Conservation (phyloP, 805 yeast species). For the Nakazawaea siamensis region DNA sequence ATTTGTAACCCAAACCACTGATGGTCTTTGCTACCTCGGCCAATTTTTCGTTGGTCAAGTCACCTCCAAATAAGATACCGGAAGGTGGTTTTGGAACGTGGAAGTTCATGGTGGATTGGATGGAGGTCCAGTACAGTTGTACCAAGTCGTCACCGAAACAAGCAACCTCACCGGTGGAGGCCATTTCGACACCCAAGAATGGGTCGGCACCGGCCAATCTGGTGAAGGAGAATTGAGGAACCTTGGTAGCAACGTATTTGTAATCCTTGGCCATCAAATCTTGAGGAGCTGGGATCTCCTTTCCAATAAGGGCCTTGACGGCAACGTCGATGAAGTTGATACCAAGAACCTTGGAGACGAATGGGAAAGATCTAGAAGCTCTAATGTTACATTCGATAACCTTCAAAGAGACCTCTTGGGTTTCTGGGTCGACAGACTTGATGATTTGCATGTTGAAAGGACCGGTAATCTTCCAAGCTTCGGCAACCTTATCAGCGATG, state of each 20-base stretch:
- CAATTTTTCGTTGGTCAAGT: constrained; percentile 59
- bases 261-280: constrained; percentile 74
- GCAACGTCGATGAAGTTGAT: constrained; percentile 92
- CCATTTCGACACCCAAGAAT: constrained; percentile 97
- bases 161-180: constrained; percentile 98
- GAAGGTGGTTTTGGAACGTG: constrained; percentile 84
- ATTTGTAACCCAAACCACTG: constrained; percentile 70
- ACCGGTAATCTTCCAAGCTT: constrained; percentile 93
- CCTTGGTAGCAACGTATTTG: constrained; percentile 90
- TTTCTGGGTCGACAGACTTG: constrained; percentile 57
- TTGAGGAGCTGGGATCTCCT: constrained; percentile 68
- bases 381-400: constrained; percentile 98
- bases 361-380: constrained; percentile 98
- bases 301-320: constrained; percentile 73
- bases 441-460: constrained; percentile 98
- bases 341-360: constrained; percentile 95
- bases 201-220: constrained; percentile 99
- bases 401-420: constrained; percentile 61
- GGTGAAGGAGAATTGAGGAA: constrained; percentile 97
- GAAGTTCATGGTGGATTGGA: constrained; percentile 97
- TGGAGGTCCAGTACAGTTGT: constrained; percentile 97
- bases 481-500: constrained; percentile 88
- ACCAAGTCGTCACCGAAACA: constrained; percentile 80
- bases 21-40: constrained; percentile 67
- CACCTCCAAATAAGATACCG: constrained; percentile 94